Evolutionary conservation across 1,139 yeast species (phyloP), one percentile per base, ranked within the genome.

Genomic region (Pneumocystis canis): DNA sequence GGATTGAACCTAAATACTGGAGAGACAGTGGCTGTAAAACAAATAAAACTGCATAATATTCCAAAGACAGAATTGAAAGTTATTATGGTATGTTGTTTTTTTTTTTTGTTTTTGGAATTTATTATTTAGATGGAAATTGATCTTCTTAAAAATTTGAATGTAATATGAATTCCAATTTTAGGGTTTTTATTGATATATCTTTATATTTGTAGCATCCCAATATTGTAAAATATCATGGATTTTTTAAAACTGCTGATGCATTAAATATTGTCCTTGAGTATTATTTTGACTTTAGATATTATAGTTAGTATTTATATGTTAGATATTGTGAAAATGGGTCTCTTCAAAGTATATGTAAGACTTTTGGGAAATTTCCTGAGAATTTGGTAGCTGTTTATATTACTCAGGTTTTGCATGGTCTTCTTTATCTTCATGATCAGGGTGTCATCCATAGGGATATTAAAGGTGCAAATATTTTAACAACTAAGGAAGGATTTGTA

Each of bases 171-270:
- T 25, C 25, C 9, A 35, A 60, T 31, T 3, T 25, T 28, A 31
- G 41, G 33, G 58, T 20, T 31, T 31, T 35, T 30, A 25, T 30
- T 58, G 33, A 32, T 32, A 58, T 30, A 25, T 40, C 9, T 32
- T 18, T 59, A 33, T 47, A 28, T 28, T 28, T 37, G 11, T 16
- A 82, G 67, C 96, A 92, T 72, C 82, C 83, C 4, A 88, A 92
- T 70, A 89, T 92, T 64, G 96, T 92, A 63, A 87, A 87, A 69
- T 88, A 90, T 70, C 92, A 85, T 68, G 96, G 97, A 1, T 89
- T 87, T 72, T 86, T 88, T 63, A 84, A 87, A 70, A 85, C 85
- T 35, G 77, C 81, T 1, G 78, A 79, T 41, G 80, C 84, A 18
- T 76, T 90, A 65, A 85, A 85, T 70, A 86, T 90, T 47, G 82